Evolutionary conservation across 2,329 filamentous ascomycete species (phyloP).

Genomic region (Alternaria conjuncta): DNA sequence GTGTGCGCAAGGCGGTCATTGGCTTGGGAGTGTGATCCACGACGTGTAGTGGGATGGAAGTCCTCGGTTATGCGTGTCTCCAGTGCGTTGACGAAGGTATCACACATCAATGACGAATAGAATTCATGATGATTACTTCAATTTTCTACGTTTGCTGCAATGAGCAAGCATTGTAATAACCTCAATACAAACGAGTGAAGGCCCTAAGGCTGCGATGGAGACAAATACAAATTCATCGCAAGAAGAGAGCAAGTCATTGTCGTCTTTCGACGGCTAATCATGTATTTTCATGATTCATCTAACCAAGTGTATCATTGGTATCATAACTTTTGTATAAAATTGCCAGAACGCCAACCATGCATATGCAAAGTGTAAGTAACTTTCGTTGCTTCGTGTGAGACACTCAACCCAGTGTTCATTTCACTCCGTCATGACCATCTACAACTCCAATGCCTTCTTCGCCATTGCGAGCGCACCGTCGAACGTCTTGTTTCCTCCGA

Average conservation of each 20-base stretch:
- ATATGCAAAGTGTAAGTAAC: slow-evolving; percentile 26
- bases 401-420: background rate
- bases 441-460: slow-evolving; percentile 67
- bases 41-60: background rate
- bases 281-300: slow-evolving; percentile 9
- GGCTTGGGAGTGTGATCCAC: background rate
- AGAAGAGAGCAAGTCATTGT: background rate
- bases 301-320: slow-evolving; percentile 30
- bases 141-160: background rate
- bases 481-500: slow-evolving; percentile 91
- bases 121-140: background rate
- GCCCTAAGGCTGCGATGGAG: background rate
- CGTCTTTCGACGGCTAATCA: background rate
- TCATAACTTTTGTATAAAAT: slow-evolving; percentile 33
- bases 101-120: background rate
- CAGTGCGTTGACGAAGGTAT: background rate
- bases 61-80: background rate
- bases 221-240: background rate
- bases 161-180: background rate
- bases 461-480: slow-evolving; percentile 90
- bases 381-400: slow-evolving; percentile 16
- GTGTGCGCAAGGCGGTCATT: slow-evolving; percentile 3
- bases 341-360: slow-evolving; percentile 41
- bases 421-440: background rate
- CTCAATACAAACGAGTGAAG: background rate